Conservation (phyloP, 192 early-diverging fungal genomes). For the Rhizophlyctis rosea region DNA sequence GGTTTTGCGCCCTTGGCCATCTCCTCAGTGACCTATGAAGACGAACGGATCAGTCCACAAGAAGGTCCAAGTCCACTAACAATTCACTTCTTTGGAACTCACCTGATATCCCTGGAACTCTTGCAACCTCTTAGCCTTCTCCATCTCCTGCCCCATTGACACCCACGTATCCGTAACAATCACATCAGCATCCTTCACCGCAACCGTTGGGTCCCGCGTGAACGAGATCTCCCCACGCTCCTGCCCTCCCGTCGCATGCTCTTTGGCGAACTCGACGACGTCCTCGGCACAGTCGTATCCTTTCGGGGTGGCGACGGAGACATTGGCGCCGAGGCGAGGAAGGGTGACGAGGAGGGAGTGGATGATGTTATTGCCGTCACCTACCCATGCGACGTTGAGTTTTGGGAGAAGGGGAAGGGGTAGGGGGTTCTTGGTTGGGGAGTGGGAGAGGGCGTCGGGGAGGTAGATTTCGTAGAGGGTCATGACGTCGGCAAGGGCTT, state of each 20-base stretch:
- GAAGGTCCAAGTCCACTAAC: neutral
- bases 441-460: constrained; percentile 25
- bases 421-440: constrained; percentile 3
- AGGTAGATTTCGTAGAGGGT: constrained; percentile 83
- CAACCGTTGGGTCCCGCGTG: constrained; percentile 70
- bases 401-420: constrained; percentile 58
- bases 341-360: constrained; percentile 86
- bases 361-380: constrained; percentile 97
- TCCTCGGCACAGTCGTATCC: constrained; percentile 73
- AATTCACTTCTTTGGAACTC: neutral
- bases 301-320: constrained; percentile 80
- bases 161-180: constrained; percentile 99
- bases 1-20: constrained; percentile 76
- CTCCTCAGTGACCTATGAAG: constrained; percentile 70
- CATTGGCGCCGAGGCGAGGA: constrained; percentile 75
- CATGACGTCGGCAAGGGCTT: constrained; percentile 94
- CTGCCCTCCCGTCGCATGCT: constrained; percentile 53
- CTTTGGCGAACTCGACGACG: constrained; percentile 65
- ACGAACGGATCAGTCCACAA: neutral
- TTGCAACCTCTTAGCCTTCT: constrained; percentile 76
- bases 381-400: constrained; percentile 93
- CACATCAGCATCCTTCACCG: constrained; percentile 76
- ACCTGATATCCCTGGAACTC: constrained; percentile 82
- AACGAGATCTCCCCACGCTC: constrained; percentile 35
- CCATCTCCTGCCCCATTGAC: constrained; percentile 95